Evolutionary conservation across 495 filamentous ascomycete genomes (phyloP).

Genomic region (Xylona heveae): DNA sequence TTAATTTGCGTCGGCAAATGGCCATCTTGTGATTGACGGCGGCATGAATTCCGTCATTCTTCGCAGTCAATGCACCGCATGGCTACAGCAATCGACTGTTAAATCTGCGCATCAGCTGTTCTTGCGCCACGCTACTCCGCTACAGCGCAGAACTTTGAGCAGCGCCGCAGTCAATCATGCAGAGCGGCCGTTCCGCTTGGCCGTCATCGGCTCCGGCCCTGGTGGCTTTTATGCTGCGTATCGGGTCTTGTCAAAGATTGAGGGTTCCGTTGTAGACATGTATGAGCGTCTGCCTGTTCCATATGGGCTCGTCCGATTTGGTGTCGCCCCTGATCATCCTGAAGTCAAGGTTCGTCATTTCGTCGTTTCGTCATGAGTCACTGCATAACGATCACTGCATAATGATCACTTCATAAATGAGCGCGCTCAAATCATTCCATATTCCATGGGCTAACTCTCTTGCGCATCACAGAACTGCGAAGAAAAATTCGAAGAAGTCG

Average conservation of each 20-base stretch:
- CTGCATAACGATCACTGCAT: neutral
- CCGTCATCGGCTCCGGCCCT: constrained; percentile 84
- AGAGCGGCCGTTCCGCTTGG: constrained; percentile 46
- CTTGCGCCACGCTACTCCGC: too few relatives aligned
- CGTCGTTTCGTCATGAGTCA: neutral
- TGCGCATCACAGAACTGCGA: constrained; percentile 56
- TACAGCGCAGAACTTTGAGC: too few relatives aligned
- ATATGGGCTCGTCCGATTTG: constrained; percentile 78
- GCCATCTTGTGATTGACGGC: too few relatives aligned
- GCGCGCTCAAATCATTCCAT: neutral
- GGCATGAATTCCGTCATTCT: too few relatives aligned
- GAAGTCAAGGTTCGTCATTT: constrained; percentile 65
- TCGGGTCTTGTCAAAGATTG: constrained; percentile 51
- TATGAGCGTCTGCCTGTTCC: constrained; percentile 87
- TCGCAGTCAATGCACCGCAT: too few relatives aligned
- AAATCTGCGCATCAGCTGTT: too few relatives aligned
- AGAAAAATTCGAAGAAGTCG: constrained; percentile 80
- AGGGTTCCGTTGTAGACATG: constrained; percentile 69
- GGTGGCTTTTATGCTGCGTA: constrained; percentile 92
- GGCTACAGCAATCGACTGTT: too few relatives aligned
- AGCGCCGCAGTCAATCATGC: constrained; percentile 15
- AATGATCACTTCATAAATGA: neutral
- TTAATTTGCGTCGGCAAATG: too few relatives aligned
- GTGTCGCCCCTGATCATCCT: constrained; percentile 91
- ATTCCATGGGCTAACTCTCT: constrained; percentile 1